Evolutionary conservation across 2,329 filamentous ascomycete genomes (phyloP), one percentile per base, ranked within the genome.

Genomic region (Cladosporium sp.): DNA sequence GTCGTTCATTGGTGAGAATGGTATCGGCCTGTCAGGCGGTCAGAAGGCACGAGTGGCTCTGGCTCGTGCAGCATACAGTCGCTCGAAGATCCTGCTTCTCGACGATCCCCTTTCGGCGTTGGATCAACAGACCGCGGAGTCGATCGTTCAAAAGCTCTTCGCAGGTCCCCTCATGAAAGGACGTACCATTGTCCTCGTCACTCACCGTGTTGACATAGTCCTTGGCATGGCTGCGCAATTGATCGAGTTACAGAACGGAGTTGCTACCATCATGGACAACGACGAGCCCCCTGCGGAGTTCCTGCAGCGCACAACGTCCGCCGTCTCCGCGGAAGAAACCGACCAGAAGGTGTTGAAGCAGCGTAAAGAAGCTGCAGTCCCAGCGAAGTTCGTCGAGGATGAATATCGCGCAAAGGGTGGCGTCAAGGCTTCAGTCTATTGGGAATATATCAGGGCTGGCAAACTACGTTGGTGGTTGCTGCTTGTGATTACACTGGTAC

Each of bases 371-470:
- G 82, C 83, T 11, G 86, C 86, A 0, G 79, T 88, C 14, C 88
- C 89, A 0, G 88, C 90, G 35, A 92, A 92, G 71, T 93, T 94
- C 72, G 88, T 93, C 55, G 89, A 93, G 72, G 91, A 93, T 35
- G 91, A 95, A 74, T 82, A 88, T 69, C 85, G 91, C 58, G 89
- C 86, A 0, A 85, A 91, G 67, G 92, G 93, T 21, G 88, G 90
- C 1, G 91, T 97, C 1, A 86, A 93, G 71, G 80, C 87, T 12
- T 84, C 84, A 7, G 89, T 96, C 0, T 97, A 96, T 74, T 92
- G 91, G 88, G 87, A 88, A 68, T 97, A 96, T 70, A 88, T 96
- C 78, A 90, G 88, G 76, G 91, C 92, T 5, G 93, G 93, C 2
- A 89, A 87, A 14, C 81, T 93, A 53, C 82, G 82, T 65, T 92